Percentiles rank a stretch among this genome's conserved stretches.
Conservation (phyloP, 1,284 basidiomycete genomes). For the Phlebopus sp. region DNA sequence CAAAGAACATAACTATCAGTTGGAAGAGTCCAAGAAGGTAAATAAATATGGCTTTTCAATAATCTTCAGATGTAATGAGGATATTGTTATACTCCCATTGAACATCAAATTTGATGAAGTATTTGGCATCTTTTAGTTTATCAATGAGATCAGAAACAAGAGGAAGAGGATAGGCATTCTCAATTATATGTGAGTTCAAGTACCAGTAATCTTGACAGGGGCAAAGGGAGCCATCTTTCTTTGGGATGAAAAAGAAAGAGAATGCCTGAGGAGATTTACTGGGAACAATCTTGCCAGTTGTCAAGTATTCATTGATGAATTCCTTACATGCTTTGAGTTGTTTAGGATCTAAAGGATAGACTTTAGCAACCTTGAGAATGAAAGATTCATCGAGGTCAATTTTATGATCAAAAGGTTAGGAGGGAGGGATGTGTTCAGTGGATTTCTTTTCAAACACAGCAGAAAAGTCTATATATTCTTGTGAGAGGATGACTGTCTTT, state of each 20-base stretch:
- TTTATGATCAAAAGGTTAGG: background rate
- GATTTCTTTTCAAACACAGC: background rate
- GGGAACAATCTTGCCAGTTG: too few species aligned
- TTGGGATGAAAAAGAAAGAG: background rate
- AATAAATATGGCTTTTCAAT: background rate
- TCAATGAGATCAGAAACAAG: too few species aligned
- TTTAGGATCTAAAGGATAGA: background rate
- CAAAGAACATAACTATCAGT: slow-evolving; percentile 39
- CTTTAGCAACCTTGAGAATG: background rate
- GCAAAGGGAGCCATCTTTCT: background rate
- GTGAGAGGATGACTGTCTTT: too few species aligned
- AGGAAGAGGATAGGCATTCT: too few species aligned
- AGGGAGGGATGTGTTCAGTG: background rate
- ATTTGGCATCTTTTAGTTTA: slow-evolving; percentile 16
- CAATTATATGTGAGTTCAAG: background rate
- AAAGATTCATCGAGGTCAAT: background rate
- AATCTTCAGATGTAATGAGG: slow-evolving; percentile 17
- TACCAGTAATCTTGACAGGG: slow-evolving; percentile 2
- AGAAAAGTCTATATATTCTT: background rate
- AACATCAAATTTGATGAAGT: slow-evolving; percentile 30
- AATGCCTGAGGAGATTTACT: too few species aligned
- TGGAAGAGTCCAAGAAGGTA: slow-evolving; percentile 16
- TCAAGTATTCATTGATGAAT: background rate
- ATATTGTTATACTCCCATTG: too few species aligned
- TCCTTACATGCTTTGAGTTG: background rate